These are phyloP conservation scores for Trichothecium sympodiale DNA, from an alignment of 2,329 filamentous ascomycete species.

Conservation along the genomic window DNA sequence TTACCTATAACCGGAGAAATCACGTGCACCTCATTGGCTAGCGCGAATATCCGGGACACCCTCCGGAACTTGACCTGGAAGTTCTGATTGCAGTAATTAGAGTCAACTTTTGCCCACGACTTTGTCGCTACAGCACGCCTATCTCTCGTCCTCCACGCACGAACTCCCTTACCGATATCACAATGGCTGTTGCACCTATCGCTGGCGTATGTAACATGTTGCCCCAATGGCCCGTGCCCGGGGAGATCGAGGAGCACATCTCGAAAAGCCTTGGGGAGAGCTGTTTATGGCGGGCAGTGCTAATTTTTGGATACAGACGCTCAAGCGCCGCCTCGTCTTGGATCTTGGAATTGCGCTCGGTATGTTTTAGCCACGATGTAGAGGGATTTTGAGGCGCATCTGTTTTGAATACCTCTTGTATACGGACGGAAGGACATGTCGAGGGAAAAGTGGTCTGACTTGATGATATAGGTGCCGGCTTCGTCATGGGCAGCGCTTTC, in stretches of 20 bases:
- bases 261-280: slow-evolving; percentile 6
- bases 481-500: slow-evolving; percentile 42
- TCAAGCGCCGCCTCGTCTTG: slow-evolving; percentile 46
- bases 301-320: slow-evolving; percentile 34
- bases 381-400: not conserved
- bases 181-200: slow-evolving; percentile 46
- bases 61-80: slow-evolving; percentile 1
- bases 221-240: slow-evolving; percentile 18
- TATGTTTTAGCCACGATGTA: slow-evolving; percentile 23
- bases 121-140: not conserved
- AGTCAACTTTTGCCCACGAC: not conserved
- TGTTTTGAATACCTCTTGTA: not conserved
- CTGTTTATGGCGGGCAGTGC: slow-evolving; percentile 16
- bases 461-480: slow-evolving; percentile 34
- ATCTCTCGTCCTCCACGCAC: slow-evolving; percentile 1
- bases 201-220: slow-evolving; percentile 42
- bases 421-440: not conserved
- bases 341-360: slow-evolving; percentile 45
- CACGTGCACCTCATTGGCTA: slow-evolving; percentile 8
- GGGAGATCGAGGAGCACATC: no score
- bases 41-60: slow-evolving; percentile 21
- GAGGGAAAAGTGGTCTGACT: not conserved
- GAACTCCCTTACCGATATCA: slow-evolving; percentile 14
- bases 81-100: not conserved
- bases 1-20: no score